Conservation (phyloP, 257 asterid genomes). For the Nicotiana tabacum region DNA sequence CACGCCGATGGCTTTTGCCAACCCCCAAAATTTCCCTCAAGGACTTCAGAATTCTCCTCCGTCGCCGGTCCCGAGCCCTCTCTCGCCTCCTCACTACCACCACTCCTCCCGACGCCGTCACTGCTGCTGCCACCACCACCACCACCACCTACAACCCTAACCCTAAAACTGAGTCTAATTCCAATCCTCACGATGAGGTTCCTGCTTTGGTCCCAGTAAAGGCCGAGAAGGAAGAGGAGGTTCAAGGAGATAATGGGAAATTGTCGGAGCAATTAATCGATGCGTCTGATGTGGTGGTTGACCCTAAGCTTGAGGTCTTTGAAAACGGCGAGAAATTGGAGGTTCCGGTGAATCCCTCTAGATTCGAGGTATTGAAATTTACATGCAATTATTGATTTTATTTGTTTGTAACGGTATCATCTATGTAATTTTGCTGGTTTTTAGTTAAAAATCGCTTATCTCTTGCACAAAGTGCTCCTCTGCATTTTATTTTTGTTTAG, state of each 20-base stretch:
- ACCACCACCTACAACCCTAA: conserved; percentile 39
- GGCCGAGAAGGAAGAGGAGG: conserved; percentile 11
- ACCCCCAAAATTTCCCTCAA: conserved; percentile 53
- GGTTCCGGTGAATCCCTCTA: conserved; percentile 16
- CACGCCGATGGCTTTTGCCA: conserved; percentile 68
- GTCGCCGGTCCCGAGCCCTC: conserved; percentile 70
- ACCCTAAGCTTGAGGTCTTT: conserved; percentile 4
- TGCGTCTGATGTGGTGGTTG: not conserved
- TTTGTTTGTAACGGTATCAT: not conserved
- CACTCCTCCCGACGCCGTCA: not conserved
- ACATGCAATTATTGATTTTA: not conserved
- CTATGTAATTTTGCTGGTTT: not conserved
- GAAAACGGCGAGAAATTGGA: conserved; percentile 10
- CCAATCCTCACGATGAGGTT: conserved; percentile 21
- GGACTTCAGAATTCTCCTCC: conserved; percentile 56
- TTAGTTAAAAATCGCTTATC: not conserved
- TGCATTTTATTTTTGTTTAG: not conserved
- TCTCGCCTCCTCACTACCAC: conserved; percentile 32
- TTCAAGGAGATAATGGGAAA: not conserved
- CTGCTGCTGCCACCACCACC: conserved; percentile 1
- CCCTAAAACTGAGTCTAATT: conserved; percentile 10
- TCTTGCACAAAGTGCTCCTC: not conserved
- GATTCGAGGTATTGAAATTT: not conserved
- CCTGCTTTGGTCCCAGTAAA: not conserved
- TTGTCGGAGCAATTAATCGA: not conserved